A percentile compares a stretch with the other conserved stretches of the same genome.
phyloP scores from a whole-genome alignment of 441 rosid species.

The Hura crepitans region DNA sequence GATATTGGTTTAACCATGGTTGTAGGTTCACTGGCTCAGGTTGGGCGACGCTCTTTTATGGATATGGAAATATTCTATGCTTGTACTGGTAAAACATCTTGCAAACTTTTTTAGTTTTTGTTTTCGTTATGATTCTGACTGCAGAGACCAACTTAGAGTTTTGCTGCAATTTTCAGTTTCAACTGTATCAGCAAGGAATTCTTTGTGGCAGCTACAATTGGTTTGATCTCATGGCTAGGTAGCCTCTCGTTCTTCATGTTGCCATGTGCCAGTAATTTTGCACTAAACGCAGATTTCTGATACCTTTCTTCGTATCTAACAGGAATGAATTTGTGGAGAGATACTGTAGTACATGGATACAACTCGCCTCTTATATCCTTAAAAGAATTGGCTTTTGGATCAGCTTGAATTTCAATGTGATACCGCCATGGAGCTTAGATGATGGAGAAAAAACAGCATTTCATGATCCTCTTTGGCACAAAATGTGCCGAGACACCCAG shows the following conservation, averaged over 20 bases:
- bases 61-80: conserved; percentile 83
- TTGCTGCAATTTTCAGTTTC: conserved; percentile 38
- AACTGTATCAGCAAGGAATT: conserved; percentile 56
- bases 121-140: neutral
- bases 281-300: conserved; percentile 2
- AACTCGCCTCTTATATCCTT: conserved; percentile 58
- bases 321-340: conserved; percentile 77
- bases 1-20: conserved; percentile 11
- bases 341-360: conserved; percentile 54
- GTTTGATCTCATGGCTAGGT: conserved; percentile 82
- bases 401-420: conserved; percentile 20
- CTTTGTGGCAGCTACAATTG: conserved; percentile 62
- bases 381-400: conserved; percentile 56
- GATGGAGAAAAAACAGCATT: neutral
- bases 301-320: conserved; percentile 18
- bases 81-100: conserved; percentile 56
- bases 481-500: conserved; percentile 2
- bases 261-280: too few species aligned
- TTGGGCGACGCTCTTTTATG: conserved; percentile 85
- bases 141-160: neutral
- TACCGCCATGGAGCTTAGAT: conserved; percentile 2
- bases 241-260: conserved; percentile 4
- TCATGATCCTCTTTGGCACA: neutral
- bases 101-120: neutral
- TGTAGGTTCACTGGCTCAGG: conserved; percentile 79